Base-by-base conservation (phyloP, 352 stramenopile species). In the Phytophthora fragariaefolia region DNA sequence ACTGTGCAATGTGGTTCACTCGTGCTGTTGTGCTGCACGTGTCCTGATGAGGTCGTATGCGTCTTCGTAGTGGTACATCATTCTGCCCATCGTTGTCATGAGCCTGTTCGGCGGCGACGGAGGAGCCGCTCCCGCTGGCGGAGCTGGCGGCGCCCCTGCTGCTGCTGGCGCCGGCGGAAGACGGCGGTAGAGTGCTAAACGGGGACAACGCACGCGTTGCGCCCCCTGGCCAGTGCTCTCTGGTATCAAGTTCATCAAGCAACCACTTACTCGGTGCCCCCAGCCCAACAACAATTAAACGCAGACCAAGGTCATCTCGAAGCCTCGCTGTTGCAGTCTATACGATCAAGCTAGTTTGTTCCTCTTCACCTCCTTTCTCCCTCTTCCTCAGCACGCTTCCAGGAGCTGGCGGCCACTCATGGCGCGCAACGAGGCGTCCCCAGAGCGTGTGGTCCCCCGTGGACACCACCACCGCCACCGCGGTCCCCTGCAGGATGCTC, bases 11-110 rank as follows among this genome's bases (percentile, higher is more conserved):
- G 1, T 34, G 47, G 3, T 12, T 53, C 20, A 28, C 7, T 23
- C 40, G 6, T 61, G 26, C 13, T 52, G 15, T 0, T n/a, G 30
- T 47, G 13, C 18, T 7, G n/a, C 40, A 22, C 13, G 4, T n/a
- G 17, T 51, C 18, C 45, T 74, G 15, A 67, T 62, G 12, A 47
- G 22, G 6, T 60, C 26, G 22, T 20, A 24, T 64, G 47, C 17
- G 42, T 58, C n/a, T 51, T 40, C 71, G 48, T 48, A 95, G 87
- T 95, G 87, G 87, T 95, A 95, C 72, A 77, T 95, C 54, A 89
- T 95, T 64, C 66, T 95, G 17, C 87, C 87, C 20, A 76, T 95
- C 28, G 69, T 93, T 48, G 60, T 93, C 46, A 85, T 95, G 69
- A 92, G 85, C 47, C 57, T 95, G 24, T 85, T 91, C 30, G 80